Evolutionary conservation across 148 eudicot species (phyloP), one percentile per base, ranked within the genome.

Genomic region (Fagopyrum tataricum): DNA sequence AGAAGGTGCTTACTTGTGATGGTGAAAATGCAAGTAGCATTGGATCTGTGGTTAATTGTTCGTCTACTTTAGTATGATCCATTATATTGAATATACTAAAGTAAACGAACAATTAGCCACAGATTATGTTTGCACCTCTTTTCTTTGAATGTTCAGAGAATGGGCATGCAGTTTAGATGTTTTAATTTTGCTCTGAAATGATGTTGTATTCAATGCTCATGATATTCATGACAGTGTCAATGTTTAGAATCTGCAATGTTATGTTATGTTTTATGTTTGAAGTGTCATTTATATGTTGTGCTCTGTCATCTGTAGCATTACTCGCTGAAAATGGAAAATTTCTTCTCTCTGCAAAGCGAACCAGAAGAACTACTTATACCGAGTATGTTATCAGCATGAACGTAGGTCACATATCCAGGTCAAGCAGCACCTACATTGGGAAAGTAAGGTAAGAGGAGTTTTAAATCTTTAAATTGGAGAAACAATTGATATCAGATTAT

Each of bases 301-400:
- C 12, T 0, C 15, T 64, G 11, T 31, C 39, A 15, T 15, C 7
- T 2, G 44, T 86, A 92, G 96, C 96, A 70, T 84, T 92, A 78
- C 87, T 92, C 47, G 93, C 88, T 20, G 96, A 88, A 77, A 90
- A 90, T 84, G 97, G 97, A 21, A 92, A 92, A 72, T 92, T 92
- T 82, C 96, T 92, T 79, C 96, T 92, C 76, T 90, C 98, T 75
- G 96, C 98, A 58, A 92, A 90, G 76, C 83, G 96, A 44, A 88
- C 78, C 52, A 86, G 97, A 80, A 80, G 91, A 77, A 90, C 93
- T 40, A 90, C 97, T 15, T 92, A 82, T 80, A 92, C 96, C 47
- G 97, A 92, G 81, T 92, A 92, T 71, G 89, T 92, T 71, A 92
- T 92, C 72, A 90, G 91, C 69, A 87, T 90, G 93, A 88, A 90